Percentiles rank a stretch among this genome's conserved stretches.
phyloP scores from a whole-genome alignment of 371 early-diverging fungal species.

The Phascolomyces articulosus region DNA sequence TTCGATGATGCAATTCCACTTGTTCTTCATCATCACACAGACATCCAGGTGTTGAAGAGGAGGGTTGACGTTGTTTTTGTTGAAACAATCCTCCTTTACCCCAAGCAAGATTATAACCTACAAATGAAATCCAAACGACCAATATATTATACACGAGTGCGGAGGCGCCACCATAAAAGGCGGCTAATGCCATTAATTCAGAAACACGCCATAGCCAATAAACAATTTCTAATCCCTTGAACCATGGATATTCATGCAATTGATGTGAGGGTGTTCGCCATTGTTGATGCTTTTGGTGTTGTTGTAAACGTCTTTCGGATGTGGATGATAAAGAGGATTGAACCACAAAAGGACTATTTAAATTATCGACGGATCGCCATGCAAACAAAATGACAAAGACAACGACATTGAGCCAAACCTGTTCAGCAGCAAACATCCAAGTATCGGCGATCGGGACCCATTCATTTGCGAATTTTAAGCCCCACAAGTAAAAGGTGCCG shows the following conservation, averaged over 20 bases:
- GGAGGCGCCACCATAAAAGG: conserved; percentile 48
- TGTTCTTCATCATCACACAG: conserved; percentile 2
- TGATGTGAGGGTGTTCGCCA: conserved; percentile 12
- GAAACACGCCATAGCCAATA: conserved; percentile 50
- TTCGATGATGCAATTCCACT: neutral
- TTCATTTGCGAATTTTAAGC: conserved; percentile 53
- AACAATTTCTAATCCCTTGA: conserved; percentile 27
- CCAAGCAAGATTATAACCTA: conserved; percentile 25
- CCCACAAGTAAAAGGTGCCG: conserved; percentile 65
- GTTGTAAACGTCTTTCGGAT: neutral
- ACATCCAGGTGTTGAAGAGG: neutral
- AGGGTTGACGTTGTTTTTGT: neutral
- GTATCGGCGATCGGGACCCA: conserved; percentile 87
- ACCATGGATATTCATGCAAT: conserved; percentile 34
- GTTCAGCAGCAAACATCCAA: conserved; percentile 65
- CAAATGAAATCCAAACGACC: conserved; percentile 35
- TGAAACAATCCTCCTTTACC: conserved; percentile 28
- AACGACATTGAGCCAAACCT: conserved; percentile 46
- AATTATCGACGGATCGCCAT: conserved; percentile 28
- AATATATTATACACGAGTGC: conserved; percentile 31
- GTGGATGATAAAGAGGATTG: neutral
- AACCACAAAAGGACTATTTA: neutral
- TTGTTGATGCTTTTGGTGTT: conserved; percentile 7
- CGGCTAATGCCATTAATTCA: conserved; percentile 33
- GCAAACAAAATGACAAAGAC: conserved; percentile 45